Evolutionary conservation across 2,329 filamentous ascomycete species (phyloP), one percentile per base, ranked within the genome.

Genomic region (Amphichorda felina): DNA sequence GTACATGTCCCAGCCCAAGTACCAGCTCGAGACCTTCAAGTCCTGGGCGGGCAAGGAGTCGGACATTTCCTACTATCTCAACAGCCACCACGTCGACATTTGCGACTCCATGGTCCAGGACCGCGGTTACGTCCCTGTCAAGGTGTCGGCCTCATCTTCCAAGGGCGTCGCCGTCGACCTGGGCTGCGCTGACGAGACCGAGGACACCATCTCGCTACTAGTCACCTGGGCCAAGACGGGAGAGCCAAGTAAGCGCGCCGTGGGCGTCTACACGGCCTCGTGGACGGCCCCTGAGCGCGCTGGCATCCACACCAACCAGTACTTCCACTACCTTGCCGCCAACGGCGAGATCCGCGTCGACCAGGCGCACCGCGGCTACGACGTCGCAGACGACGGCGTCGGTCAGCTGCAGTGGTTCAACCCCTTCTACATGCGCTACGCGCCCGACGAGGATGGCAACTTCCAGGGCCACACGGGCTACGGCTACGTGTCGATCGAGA

Each of bases 1-100:
- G 48, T 95, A 95, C 72, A 94, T 94, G 87, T 85, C 79, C 34
- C 87, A 94, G 67, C 83, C 81, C 41, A 94, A 93, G 64, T 85
- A 72, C 34, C 87, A 94, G 63, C 73, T 94, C 33, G 83, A 93
- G 67, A 94, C 87, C 1, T 94, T 94, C 76, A 88, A 86, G 60
- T 82, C 86, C 3, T 94, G 87, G 87, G 88, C 88, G 0, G 88
- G 88, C 43, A 77, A 80, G 49, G 87, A 94, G 47, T 88, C 81
- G 21, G 89, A 95, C 57, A 95, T 95, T 49, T 88, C 81, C 8
- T 95, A 95, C 67, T 95, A 95, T 61, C 75, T 95, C 45, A 95
- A 95, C 70, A 86, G 79, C 44, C 88, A 95, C 64, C 89, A 95
- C 64, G 70, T 95, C 48, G 88, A 95, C 59, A 76, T 95, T 47